Percentiles rank a stretch among this genome's conserved stretches.
These are phyloP conservation scores for Boletus vermiculosoides DNA, from an alignment of 768 basidiomycete genomes.

Conservation along the genomic window DNA sequence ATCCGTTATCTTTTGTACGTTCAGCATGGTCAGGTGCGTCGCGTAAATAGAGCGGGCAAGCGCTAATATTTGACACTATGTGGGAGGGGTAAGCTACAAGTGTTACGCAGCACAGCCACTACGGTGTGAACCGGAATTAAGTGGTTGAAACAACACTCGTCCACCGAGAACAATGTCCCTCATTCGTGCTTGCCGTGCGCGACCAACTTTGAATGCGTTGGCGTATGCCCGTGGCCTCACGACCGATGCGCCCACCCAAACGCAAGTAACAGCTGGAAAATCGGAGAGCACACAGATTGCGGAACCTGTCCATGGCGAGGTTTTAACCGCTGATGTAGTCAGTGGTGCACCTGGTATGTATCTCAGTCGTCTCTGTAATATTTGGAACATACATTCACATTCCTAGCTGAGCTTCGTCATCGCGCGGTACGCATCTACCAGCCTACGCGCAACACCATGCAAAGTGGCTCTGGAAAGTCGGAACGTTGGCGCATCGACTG, in stretches of 20 bases:
- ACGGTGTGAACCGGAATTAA: constrained; percentile 5
- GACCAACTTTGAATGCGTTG: constrained; percentile 17
- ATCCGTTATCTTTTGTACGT: neutral
- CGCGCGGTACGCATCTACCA: constrained; percentile 91
- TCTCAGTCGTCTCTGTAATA: neutral
- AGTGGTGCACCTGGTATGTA: constrained; percentile 82
- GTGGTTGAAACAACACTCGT: neutral
- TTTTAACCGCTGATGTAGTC: constrained; percentile 76
- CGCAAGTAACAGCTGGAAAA: constrained; percentile 21
- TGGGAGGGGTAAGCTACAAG: neutral
- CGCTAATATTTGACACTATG: too few relatives aligned
- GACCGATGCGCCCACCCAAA: constrained; percentile 20
- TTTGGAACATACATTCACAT: neutral
- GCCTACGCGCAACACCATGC: constrained; percentile 92
- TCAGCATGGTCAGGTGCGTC: neutral
- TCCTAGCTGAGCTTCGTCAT: constrained; percentile 75
- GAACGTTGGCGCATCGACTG: constrained; percentile 94
- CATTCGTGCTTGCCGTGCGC: constrained; percentile 44
- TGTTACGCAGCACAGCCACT: constrained; percentile 23
- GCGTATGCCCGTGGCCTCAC: constrained; percentile 20
- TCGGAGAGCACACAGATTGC: constrained; percentile 37
- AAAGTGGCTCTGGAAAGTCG: constrained; percentile 83
- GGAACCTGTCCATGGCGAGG: constrained; percentile 51
- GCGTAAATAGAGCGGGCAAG: neutral
- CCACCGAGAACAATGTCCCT: constrained; percentile 47